Evolutionary conservation across 2,329 filamentous ascomycete species (phyloP), one percentile per base, ranked within the genome.

Genomic region (Sporothrix curviconia): DNA sequence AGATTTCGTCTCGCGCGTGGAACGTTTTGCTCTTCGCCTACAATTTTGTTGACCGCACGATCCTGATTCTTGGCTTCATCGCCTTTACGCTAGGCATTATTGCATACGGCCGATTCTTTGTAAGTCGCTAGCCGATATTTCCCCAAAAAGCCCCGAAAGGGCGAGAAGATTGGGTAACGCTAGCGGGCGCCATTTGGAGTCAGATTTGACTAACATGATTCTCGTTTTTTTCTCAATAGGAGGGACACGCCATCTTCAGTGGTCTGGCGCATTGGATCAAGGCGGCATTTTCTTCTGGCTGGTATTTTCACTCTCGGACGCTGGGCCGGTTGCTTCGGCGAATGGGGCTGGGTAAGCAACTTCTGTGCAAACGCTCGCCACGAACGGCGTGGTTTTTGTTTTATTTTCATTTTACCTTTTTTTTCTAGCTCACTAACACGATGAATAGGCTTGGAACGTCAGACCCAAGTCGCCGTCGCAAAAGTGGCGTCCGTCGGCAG

Each of bases 181-280:
- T 28, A 37, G 32, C 4, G 4, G 22, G 25, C 11, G 12, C n/a
- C n/a, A n/a, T n/a, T 51, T 43, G 50, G 37, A 42, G 36, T 43
- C 17, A 19, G 15, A 15, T 15, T 36, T 54, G 22, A 49, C 54
- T 55, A 39, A 55, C 42, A 39, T 22, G 22, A 30, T 22, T 14
- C 28, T 32, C n/a, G n/a, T 46, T 55, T 22, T 44, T 36, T 34
- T 44, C 28, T 22, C 19, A 36, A 19, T 63, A 91, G 87, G 85
- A 87, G 69, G 86, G 81, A 5, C 70, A 71, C 22, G 77, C 77
- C 3, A 76, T 96, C 58, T 95, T 92, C 76, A 92, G 85, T 64
- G 90, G 92, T 2, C 78, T 96, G 42, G 92, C 92, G 7, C 92
- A 97, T 68, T 96, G 90, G 75, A 85, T 96, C 70, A 97, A 97